Evolutionary conservation across 106 monocot genomes (phyloP), one percentile per base, ranked within the genome.

Genomic region (Dendrobium catenatum): DNA sequence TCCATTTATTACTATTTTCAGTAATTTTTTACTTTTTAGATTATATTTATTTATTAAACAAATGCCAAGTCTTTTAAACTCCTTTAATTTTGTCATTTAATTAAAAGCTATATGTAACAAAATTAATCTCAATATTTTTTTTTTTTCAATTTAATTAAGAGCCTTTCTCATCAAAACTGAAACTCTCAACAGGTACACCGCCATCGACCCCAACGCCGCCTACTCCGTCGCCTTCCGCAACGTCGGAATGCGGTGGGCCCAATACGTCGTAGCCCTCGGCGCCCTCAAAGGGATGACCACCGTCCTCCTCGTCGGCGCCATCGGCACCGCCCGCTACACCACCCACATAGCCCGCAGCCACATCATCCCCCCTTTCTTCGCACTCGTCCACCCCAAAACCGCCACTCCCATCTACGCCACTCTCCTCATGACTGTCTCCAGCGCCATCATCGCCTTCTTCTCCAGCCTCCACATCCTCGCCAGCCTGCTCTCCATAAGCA

Each of bases 261-360:
- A 89, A 79, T 92, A 90, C 82, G 20, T 96, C 20, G 92, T 96
- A 18, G 92, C 94, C 2, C 75, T 90, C 0, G 94, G 96, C 9
- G 96, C 96, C 2, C 80, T 96, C 37, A 94, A 96, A 86, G 94
- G 94, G 80, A 96, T 96, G 92, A 96, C 90, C 7, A 94, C 92
- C 17, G 94, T 79, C 4, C 61, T 93, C 24, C 84, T 89, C 41
- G 92, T 88, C 15, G 85, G 87, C 40, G 77, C 92, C 17, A 80
- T 89, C 27, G 89, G 92, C 27, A 84, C 87, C 51, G 84, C 84
- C 1, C 80, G 92, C 19, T 89, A 89, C 92, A 89, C 89, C 4
- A 92, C 87, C 4, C 92, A 92, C 80, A 92, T 92, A 19, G 92
- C 89, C 4, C 58, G 87, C 3, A 77, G 83, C n/a, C 89, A 92